These are phyloP conservation scores for Byssoonygena ceratinophila DNA, from an alignment of 2,329 filamentous ascomycete species.

Conservation along the genomic window DNA sequence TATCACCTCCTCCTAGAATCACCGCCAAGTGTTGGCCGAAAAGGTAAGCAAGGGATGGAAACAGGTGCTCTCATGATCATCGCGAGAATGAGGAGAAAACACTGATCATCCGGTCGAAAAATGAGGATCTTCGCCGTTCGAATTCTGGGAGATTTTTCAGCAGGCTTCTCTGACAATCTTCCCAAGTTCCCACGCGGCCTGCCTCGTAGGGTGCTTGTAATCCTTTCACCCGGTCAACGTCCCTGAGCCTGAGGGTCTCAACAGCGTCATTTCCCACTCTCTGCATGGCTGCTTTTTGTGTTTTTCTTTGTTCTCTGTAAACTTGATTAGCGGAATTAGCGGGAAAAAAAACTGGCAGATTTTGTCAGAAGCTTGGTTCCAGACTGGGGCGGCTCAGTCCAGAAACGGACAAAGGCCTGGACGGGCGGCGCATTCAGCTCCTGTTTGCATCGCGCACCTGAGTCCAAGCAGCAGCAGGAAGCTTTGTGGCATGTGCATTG, in stretches of 20 bases:
- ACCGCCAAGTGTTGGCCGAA: not conserved
- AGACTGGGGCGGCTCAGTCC: not conserved
- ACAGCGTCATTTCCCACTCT: not conserved
- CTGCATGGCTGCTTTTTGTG: not conserved
- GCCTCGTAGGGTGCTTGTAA: not conserved
- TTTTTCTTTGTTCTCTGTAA: not conserved
- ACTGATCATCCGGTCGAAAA: not conserved
- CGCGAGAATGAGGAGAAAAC: not conserved
- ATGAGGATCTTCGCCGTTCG: slow-evolving; percentile 2
- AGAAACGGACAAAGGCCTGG: not conserved
- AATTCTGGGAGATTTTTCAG: not conserved
- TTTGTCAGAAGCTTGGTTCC: not conserved
- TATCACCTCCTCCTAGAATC: not conserved
- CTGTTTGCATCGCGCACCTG: slow-evolving; percentile 2
- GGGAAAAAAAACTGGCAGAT: too few relatives aligned
- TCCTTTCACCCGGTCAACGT: not conserved
- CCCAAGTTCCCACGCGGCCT: not conserved
- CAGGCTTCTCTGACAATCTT: not conserved
- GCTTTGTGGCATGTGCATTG: slow-evolving; percentile 6
- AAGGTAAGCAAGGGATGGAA: not conserved
- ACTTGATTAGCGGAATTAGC: too few relatives aligned
- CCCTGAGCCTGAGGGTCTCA: not conserved
- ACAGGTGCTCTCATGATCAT: not conserved
- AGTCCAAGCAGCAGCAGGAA: not conserved
- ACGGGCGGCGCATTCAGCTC: not conserved